A percentile compares a stretch with the other conserved stretches of the same genome.
Conservation (phyloP, 2,329 filamentous ascomycete species). For the Alternaria gansuensis region DNA sequence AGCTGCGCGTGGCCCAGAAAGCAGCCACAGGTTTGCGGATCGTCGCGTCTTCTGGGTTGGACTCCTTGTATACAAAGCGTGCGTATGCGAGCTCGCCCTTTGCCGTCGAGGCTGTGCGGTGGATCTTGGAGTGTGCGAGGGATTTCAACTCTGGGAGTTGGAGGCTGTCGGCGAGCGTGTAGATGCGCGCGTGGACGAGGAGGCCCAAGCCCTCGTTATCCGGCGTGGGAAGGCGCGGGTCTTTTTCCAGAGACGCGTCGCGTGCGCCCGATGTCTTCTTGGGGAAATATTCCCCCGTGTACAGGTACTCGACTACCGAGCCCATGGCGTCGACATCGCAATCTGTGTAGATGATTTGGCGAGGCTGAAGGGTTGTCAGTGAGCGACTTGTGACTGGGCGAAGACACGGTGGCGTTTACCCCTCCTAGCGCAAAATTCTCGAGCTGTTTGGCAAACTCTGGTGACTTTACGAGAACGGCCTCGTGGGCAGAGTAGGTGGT, state of each 20-base stretch:
- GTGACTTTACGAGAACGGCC: slow-evolving; percentile 75
- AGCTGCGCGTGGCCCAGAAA: slow-evolving; percentile 85
- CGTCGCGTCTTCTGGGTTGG: slow-evolving; percentile 70
- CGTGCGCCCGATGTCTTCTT: slow-evolving; percentile 65
- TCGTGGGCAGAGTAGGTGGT: slow-evolving; percentile 81
- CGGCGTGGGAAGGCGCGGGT: slow-evolving; percentile 69
- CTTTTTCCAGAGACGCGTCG: slow-evolving; percentile 73
- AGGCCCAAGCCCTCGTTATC: slow-evolving; percentile 85
- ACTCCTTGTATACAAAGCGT: slow-evolving; percentile 86
- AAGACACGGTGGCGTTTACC: slow-evolving; percentile 57
- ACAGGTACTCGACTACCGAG: slow-evolving; percentile 83
- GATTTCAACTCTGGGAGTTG: slow-evolving; percentile 71
- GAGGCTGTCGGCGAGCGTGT: slow-evolving; percentile 86
- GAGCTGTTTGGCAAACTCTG: slow-evolving; percentile 74
- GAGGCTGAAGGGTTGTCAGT: slow-evolving; percentile 57
- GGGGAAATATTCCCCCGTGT: slow-evolving; percentile 88
- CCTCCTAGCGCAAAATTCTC: slow-evolving; percentile 68
- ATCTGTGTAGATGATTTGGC: slow-evolving; percentile 71
- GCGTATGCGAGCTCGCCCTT: slow-evolving; percentile 92
- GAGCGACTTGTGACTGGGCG: background rate
- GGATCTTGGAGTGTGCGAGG: slow-evolving; percentile 87
- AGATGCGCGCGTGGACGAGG: slow-evolving; percentile 86
- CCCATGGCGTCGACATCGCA: slow-evolving; percentile 78
- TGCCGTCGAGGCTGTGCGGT: slow-evolving; percentile 86
- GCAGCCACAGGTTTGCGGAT: slow-evolving; percentile 86